Conservation (phyloP, 495 filamentous ascomycete genomes). For the Penicillium atrosanguineum region DNA sequence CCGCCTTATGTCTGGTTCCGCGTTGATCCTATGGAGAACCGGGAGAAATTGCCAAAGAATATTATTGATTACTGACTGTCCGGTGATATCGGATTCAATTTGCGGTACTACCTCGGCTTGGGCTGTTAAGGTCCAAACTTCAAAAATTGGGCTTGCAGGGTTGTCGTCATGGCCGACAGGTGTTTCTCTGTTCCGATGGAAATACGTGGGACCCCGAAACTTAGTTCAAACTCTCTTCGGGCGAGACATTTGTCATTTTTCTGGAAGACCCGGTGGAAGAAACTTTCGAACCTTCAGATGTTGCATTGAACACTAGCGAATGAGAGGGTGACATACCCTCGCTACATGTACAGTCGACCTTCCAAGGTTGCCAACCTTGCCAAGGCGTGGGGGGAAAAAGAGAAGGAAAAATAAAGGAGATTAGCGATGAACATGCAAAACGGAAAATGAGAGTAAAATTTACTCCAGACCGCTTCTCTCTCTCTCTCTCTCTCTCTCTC, state of each 20-base stretch:
- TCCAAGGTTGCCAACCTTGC: no score
- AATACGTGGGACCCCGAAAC: conserved; percentile 13
- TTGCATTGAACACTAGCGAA: background rate
- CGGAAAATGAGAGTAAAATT: conserved; percentile 8
- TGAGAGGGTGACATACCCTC: background rate
- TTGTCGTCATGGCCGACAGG: background rate
- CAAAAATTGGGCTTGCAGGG: background rate
- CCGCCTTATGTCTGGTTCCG: background rate
- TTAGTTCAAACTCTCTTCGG: conserved; percentile 10
- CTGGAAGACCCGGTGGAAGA: conserved; percentile 4
- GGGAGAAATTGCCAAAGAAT: background rate
- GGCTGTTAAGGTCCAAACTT: background rate
- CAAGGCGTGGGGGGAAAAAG: no score
- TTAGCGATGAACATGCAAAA: conserved; percentile 7
- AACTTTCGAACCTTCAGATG: background rate
- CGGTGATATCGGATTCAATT: background rate
- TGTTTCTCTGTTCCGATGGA: background rate
- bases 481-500: no score
- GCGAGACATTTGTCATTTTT: background rate
- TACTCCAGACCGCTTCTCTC: no score
- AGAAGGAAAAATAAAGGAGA: no score
- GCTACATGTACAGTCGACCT: no score
- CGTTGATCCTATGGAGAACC: background rate
- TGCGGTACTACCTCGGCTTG: background rate
- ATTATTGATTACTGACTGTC: no score